Conservation (phyloP, 805 yeast genomes). For the Barnettozyma sucrosica region DNA sequence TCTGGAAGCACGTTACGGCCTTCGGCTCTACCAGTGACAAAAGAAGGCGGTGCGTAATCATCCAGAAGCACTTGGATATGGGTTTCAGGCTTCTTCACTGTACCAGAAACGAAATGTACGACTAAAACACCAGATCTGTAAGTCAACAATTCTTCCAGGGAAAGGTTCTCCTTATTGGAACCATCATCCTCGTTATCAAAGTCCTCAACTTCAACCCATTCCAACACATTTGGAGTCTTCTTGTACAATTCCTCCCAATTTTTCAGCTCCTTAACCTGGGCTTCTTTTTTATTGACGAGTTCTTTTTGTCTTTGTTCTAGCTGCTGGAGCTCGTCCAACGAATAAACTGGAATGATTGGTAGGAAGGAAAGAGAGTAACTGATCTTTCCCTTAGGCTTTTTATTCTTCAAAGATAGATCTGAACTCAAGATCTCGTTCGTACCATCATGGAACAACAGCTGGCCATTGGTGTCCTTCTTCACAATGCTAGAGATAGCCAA, state of each 20-base stretch:
- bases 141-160: conserved; percentile 46
- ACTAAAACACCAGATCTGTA: conserved; percentile 60
- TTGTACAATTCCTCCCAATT: conserved; percentile 46
- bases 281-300: conserved; percentile 31
- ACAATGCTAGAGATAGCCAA: conserved; percentile 45
- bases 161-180: conserved; percentile 37
- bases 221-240: conserved; percentile 56
- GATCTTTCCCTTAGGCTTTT: conserved; percentile 46
- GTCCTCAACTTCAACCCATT: conserved; percentile 48
- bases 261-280: conserved; percentile 31
- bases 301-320: conserved; percentile 37
- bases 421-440: conserved; percentile 36
- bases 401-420: conserved; percentile 27
- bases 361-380: conserved; percentile 55
- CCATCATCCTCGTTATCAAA: conserved; percentile 34
- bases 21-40: conserved; percentile 42
- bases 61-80: conserved; percentile 59
- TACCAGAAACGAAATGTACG: conserved; percentile 47
- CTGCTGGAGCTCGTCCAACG: conserved; percentile 48
- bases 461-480: conserved; percentile 41
- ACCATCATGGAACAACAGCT: conserved; percentile 47
- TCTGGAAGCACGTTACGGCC: conserved; percentile 42
- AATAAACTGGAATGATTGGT: conserved; percentile 58
- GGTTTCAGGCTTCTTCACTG: conserved; percentile 40
- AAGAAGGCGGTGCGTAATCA: conserved; percentile 56